Base-by-base conservation (phyloP, 805 yeast genomes). In the Hermanozyma aechmeae region DNA sequence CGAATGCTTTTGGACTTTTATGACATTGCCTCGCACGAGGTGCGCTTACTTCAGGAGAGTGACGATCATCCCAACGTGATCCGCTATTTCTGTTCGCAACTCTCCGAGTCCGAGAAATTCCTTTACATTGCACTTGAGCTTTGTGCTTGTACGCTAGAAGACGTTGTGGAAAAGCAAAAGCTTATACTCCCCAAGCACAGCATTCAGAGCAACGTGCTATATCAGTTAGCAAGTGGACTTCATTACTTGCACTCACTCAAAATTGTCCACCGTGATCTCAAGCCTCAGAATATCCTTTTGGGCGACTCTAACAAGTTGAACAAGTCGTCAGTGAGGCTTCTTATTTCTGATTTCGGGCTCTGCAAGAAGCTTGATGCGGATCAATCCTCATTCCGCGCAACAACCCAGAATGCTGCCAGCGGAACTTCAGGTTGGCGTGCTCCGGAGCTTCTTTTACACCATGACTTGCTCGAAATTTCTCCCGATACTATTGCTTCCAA, bases 371-470 rank as follows among this genome's bases (percentile, higher is more conserved):
- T 92, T 29, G 98, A 92, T 37, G 73, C 77, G 11, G 97, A 86
- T 43, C 96, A 92, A 53, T 81, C 95, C 2, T 83, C 95, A 2
- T 89, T 89, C 53, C 70, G 89, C 37, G 95, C 96, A 0, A 89
- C 95, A 0, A 79, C 92, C 0, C 86, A 84, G 19, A 78, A 85
- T 45, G 93, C 94, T 13, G 95, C 96, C 1, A 58, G 58, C 36
- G 98, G 98, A 2, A 92, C 98, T 0, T 73, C 92, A 3, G 99
- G 99, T 3, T 92, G 98, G 98, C 71, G 96, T 43, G 97, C 99
- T 0, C 98, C 98, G 0, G 98, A 92, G 46, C 53, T 84, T 19
- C 55, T 84, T 21, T 51, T 70, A 15, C 40, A 39, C 9, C 56
- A 56, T 24, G 63, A 59, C 31, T 44, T 58, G 28, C 32, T 45